These are phyloP conservation scores for Hypoxylon sp. DNA, from an alignment of 2,329 filamentous ascomycete species.

Conservation along the genomic window DNA sequence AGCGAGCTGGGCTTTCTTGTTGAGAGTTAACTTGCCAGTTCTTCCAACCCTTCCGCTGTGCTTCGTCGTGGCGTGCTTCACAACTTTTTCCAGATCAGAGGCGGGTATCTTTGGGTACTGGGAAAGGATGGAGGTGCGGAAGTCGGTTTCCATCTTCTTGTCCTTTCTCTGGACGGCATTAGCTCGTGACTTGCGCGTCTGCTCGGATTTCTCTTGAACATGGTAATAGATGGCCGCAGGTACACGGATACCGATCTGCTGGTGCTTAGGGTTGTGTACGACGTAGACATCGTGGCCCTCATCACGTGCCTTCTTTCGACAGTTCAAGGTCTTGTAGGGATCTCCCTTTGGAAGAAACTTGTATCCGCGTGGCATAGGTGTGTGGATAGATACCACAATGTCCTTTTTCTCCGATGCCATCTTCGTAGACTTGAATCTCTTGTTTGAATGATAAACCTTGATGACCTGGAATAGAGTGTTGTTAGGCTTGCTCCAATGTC, in stretches of 20 bases:
- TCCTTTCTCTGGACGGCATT: conserved; percentile 56
- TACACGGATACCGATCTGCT: conserved; percentile 58
- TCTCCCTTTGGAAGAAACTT: conserved; percentile 60
- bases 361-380: conserved; percentile 59
- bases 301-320: conserved; percentile 57
- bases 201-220: conserved; percentile 46
- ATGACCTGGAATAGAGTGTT: neutral
- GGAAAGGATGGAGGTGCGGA: conserved; percentile 55
- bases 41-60: conserved; percentile 64
- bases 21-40: conserved; percentile 57
- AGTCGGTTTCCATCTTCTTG: conserved; percentile 51
- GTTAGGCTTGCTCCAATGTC: neutral
- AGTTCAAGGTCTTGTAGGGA: conserved; percentile 60
- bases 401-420: conserved; percentile 38
- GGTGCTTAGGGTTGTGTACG: conserved; percentile 50
- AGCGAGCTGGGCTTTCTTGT: conserved; percentile 61
- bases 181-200: conserved; percentile 54
- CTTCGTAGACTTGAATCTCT: neutral
- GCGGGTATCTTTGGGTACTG: conserved; percentile 61
- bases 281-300: conserved; percentile 56
- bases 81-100: conserved; percentile 53
- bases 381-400: conserved; percentile 44
- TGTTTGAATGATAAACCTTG: neutral
- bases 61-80: conserved; percentile 62
- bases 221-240: conserved; percentile 53